Evolutionary conservation across 345 rosid genomes (phyloP), one percentile per base, ranked within the genome.

Genomic region (Syzygium aqueum): DNA sequence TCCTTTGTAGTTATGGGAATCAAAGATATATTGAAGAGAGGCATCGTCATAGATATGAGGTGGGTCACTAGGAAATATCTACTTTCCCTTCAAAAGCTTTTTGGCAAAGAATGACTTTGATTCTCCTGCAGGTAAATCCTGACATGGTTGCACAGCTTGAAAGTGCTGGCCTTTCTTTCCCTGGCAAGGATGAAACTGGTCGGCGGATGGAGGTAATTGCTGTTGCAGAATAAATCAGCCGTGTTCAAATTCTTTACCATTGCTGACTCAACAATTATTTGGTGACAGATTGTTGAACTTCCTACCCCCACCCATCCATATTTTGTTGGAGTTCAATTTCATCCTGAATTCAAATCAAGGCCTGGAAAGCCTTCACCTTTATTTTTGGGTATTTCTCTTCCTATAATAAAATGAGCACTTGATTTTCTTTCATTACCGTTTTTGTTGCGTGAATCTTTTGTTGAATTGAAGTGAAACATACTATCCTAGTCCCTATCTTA

Each of bases 1-100:
- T 7, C 43, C 51, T 21, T 87, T n/a, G 17, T 88, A 97, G 99
- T 87, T 97, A 97, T 89, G 98, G 95, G 87, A 93, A 94, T 88
- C 91, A 33, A 90, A 88, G 88, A 86, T 95, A 86, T 88, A 93
- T 94, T 3, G 98, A 97, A n/a, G 99, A 97, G 90, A 93, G 99
- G 87, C 99, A 97, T 93, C 90, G 99, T 40, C 99, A 97, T 90
- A 94, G 99, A 92, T 97, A 95, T 40, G 99, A 97, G 99, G 99
- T 96, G 91, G 56, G 54, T 82, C 59, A 19, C 0, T 25, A 73
- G 10, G 53, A 53, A 49, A 54, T 50, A 51, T 63, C 43, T 50
- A 23, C 73, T 12, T 67, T 46, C 30, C 77, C 78, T 54, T 54
- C 19, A 25, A 17, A 43, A 46, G 40, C 6, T 27, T n/a, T 40